phyloP scores from a whole-genome alignment of 352 stramenopile genomes.

The Globisporangium parvum region DNA sequence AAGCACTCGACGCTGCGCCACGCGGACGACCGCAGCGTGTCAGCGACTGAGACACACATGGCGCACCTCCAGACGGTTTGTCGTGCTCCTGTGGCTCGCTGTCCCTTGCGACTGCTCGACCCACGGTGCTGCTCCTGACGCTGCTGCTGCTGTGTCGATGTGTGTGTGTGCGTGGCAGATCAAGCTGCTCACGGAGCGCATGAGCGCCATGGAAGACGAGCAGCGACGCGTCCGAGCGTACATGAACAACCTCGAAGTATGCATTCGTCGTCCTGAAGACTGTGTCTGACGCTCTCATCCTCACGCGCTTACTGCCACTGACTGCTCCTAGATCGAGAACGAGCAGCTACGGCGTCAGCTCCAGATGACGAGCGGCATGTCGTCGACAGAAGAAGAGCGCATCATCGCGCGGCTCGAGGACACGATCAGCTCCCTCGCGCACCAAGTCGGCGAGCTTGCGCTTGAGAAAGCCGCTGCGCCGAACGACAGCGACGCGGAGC shows the following conservation, averaged over 20 bases:
- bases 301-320: neutral
- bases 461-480: slow-evolving; percentile 15
- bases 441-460: slow-evolving; percentile 39
- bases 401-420: slow-evolving; percentile 43
- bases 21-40: slow-evolving; percentile 3
- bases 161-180: slow-evolving; percentile 25
- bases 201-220: slow-evolving; percentile 43
- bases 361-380: slow-evolving; percentile 16
- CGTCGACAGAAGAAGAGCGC: slow-evolving; percentile 32
- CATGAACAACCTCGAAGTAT: slow-evolving; percentile 40
- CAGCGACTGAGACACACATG: slow-evolving; percentile 8
- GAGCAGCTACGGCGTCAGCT: slow-evolving; percentile 27
- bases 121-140: neutral
- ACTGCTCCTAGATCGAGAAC: slow-evolving; percentile 26
- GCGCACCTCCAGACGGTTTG: slow-evolving; percentile 40
- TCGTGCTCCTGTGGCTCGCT: neutral
- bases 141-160: neutral
- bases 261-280: neutral
- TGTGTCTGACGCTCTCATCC: neutral
- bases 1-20: slow-evolving; percentile 1
- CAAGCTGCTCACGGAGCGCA: slow-evolving; percentile 42
- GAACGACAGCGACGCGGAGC: neutral
- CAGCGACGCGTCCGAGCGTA: slow-evolving; percentile 27
- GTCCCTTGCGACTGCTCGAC: neutral
- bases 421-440: slow-evolving; percentile 34